Conservation (phyloP, 1,284 basidiomycete genomes). For the Porphyrellus sp. region DNA sequence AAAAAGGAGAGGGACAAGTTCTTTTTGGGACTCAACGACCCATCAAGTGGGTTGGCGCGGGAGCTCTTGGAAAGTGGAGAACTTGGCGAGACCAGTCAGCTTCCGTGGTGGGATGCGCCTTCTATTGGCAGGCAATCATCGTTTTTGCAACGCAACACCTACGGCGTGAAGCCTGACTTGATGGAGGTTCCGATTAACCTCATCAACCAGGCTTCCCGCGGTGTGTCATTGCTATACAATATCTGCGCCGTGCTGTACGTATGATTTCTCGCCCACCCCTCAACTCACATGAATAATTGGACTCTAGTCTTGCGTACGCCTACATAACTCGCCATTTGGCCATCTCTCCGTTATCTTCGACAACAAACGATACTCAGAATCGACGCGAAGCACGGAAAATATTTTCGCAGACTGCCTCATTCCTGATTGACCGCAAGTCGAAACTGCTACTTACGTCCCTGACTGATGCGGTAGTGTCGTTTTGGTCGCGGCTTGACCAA, state of each 20-base stretch:
- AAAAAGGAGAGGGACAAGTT: constrained; percentile 59
- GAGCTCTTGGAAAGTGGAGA: constrained; percentile 59
- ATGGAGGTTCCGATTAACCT: constrained; percentile 51
- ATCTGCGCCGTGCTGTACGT: constrained; percentile 63
- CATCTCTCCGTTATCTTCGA: constrained; percentile 50
- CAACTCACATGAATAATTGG: constrained; percentile 1
- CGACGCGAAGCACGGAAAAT: constrained; percentile 44
- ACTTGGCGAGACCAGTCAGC: constrained; percentile 42
- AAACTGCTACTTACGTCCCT: constrained; percentile 48
- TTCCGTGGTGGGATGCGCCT: constrained; percentile 63
- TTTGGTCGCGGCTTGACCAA: constrained; percentile 57
- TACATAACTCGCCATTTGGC: constrained; percentile 60
- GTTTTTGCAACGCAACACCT: constrained; percentile 15
- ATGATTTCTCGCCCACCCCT: neutral
- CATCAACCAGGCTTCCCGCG: constrained; percentile 38
- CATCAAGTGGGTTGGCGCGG: constrained; percentile 53
- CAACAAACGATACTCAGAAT: constrained; percentile 41
- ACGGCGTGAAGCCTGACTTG: constrained; percentile 43
- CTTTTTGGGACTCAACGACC: constrained; percentile 53
- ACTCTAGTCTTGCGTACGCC: constrained; percentile 58
- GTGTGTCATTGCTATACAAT: constrained; percentile 59
- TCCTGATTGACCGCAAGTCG: constrained; percentile 56
- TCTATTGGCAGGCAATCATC: neutral
- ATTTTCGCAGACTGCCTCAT: constrained; percentile 55
- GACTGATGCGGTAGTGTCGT: constrained; percentile 49